Conservation (phyloP, 2,329 filamentous ascomycete species). For the Talaromyces sp. region DNA sequence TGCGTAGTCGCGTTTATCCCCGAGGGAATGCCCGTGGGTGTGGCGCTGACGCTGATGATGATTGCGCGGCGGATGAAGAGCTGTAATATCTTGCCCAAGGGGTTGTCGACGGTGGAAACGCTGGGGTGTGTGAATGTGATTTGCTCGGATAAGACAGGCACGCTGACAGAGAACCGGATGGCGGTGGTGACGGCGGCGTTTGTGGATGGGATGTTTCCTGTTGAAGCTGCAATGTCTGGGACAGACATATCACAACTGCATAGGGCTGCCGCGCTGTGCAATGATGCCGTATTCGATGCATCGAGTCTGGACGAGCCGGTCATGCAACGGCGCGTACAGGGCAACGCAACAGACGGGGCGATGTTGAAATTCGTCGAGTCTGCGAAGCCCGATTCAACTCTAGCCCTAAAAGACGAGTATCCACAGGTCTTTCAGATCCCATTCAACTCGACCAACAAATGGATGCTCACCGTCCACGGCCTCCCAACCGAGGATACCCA, state of each 20-base stretch:
- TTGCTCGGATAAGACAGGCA: slow-evolving; percentile 72
- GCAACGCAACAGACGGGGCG: slow-evolving; percentile 72
- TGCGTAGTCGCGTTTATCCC: slow-evolving; percentile 75
- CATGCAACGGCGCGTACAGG: slow-evolving; percentile 59
- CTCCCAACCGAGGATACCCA: slow-evolving; percentile 17
- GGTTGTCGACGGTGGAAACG: slow-evolving; percentile 71
- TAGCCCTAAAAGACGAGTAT: slow-evolving; percentile 48
- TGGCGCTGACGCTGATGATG: slow-evolving; percentile 68
- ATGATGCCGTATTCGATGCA: slow-evolving; percentile 68
- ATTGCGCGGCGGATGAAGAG: slow-evolving; percentile 70
- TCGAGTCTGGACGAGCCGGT: slow-evolving; percentile 55
- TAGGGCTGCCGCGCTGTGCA: slow-evolving; percentile 62
- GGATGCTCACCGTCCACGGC: slow-evolving; percentile 59
- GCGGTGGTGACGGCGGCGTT: slow-evolving; percentile 62
- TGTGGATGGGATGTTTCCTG: slow-evolving; percentile 46
- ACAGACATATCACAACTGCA: too few species aligned
- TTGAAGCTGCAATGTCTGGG: slow-evolving; percentile 49
- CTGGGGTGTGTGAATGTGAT: slow-evolving; percentile 69
- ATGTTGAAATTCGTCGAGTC: slow-evolving; percentile 65
- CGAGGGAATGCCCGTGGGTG: slow-evolving; percentile 64
- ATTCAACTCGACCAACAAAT: slow-evolving; percentile 82
- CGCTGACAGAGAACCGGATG: slow-evolving; percentile 61
- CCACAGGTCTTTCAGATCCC: slow-evolving; percentile 62
- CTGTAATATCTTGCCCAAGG: slow-evolving; percentile 73
- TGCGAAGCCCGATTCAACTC: neutral